These are phyloP conservation scores for Aaosphaeria pasadenensis DNA, from an alignment of 2,329 filamentous ascomycete species.

Conservation along the genomic window DNA sequence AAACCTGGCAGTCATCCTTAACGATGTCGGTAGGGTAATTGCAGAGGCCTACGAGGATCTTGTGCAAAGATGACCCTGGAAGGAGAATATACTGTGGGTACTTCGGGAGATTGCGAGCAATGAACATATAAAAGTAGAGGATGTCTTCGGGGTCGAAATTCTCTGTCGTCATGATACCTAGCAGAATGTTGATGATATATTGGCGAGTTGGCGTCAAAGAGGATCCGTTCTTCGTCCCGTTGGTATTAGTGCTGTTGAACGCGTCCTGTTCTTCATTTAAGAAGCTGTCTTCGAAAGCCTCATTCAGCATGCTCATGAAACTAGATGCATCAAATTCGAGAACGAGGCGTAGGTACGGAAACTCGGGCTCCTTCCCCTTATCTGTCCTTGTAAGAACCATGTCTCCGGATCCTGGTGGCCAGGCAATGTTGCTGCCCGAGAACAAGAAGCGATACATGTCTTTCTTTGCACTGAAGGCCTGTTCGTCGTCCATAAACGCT, in stretches of 20 bases:
- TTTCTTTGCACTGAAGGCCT: constrained; percentile 74
- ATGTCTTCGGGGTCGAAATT: constrained; percentile 78
- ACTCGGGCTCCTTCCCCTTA: constrained; percentile 64
- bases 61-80: constrained; percentile 79
- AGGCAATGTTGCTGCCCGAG: constrained; percentile 72
- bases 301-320: constrained; percentile 92
- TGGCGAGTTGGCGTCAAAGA: constrained; percentile 68
- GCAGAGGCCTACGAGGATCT: constrained; percentile 78
- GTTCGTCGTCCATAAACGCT: constrained; percentile 67
- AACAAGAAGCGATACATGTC: constrained; percentile 94
- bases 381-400: constrained; percentile 59
- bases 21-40: constrained; percentile 77
- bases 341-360: constrained; percentile 80
- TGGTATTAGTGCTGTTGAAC: constrained; percentile 49
- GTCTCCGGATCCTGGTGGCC: constrained; percentile 65
- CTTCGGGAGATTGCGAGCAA: constrained; percentile 91
- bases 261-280: constrained; percentile 76
- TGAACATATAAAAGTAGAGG: constrained; percentile 97
- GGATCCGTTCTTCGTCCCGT: constrained; percentile 47
- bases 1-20: constrained; percentile 93
- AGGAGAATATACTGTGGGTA: constrained; percentile 94
- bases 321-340: constrained; percentile 86
- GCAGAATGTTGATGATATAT: constrained; percentile 84
- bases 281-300: constrained; percentile 94
- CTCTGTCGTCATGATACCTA: constrained; percentile 80